These are phyloP conservation scores for Wilcoxina mikolae DNA, from an alignment of 495 filamentous ascomycete genomes.

Conservation along the genomic window DNA sequence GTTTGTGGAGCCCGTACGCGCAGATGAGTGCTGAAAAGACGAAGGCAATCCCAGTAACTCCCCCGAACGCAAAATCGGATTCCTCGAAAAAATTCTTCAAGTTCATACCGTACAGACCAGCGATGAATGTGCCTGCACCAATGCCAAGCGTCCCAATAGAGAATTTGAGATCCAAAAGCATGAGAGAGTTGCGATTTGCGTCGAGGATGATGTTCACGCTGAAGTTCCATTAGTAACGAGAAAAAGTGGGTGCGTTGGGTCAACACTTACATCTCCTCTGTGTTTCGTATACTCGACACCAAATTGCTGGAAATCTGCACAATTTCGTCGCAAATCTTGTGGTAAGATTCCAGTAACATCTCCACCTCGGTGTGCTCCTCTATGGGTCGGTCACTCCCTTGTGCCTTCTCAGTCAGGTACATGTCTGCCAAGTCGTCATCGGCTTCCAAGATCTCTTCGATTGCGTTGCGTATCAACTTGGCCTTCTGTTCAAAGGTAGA, in stretches of 20 bases:
- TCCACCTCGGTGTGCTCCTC: constrained; percentile 94
- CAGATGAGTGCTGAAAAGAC: constrained; percentile 62
- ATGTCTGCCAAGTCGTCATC: constrained; percentile 91
- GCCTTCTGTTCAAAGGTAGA: constrained; percentile 97
- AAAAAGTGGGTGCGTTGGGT: too few species aligned
- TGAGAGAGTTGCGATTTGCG: constrained; percentile 93
- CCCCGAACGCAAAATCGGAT: constrained; percentile 72
- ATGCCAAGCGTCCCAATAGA: constrained; percentile 86
- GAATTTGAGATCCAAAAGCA: constrained; percentile 94
- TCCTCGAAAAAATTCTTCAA: constrained; percentile 98
- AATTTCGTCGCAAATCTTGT: constrained; percentile 96
- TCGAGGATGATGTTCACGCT: constrained; percentile 95
- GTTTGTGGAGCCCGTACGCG: constrained; percentile 61
- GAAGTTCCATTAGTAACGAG: constrained; percentile 1
- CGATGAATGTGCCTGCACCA: constrained; percentile 82
- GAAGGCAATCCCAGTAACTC: constrained; percentile 54
- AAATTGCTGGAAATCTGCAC: constrained; percentile 86
- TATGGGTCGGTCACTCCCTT: constrained; percentile 57
- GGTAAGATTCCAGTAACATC: constrained; percentile 90
- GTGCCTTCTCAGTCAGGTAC: constrained; percentile 79
- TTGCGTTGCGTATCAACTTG: constrained; percentile 80
- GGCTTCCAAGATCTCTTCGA: constrained; percentile 92
- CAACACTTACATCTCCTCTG: constrained; percentile 85
- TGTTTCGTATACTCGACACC: constrained; percentile 91
- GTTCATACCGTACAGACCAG: constrained; percentile 98